Evolutionary conservation across 768 basidiomycete species (phyloP), one percentile per base, ranked within the genome.

Genomic region (Gloeostereum incarnatum): DNA sequence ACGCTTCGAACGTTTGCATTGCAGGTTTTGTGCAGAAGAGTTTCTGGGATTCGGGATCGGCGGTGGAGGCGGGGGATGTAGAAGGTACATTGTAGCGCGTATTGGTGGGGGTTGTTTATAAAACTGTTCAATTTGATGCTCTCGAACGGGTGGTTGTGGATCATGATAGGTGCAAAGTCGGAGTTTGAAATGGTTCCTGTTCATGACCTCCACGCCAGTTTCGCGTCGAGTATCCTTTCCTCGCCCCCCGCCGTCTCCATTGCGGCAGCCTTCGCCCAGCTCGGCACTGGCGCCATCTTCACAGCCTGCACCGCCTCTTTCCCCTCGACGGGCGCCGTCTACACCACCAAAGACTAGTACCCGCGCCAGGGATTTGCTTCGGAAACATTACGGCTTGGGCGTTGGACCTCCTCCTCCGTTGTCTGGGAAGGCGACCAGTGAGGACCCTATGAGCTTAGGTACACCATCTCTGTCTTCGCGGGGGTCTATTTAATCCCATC

Each of bases 391-490:
- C 68, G 87, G 88, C 4, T 59, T 93, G 19, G 83, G 79, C 13
- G 61, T 85, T n/a, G 80, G 78, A 0, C 75, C 75, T 22, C 88
- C 85, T 9, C 66, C 72, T 3, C 72, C 84, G 16, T 49, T 66
- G 1, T 65, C 70, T 2, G 75, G 75, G 21, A 71, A 69, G 27
- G 62, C 60, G 22, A 66, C 68, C 38, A n/a, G n/a, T n/a, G n/a
- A n/a, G n/a, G 88, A 90, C 54, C 83, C 86, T 10, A 85, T 89
- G 83, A 84, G 87, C 49, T 61, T 91, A 41, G 84, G 86, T 77
- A 48, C 42, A 10, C 13, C 41, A 41, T 27, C 4, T 27, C 19
- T 18, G 13, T 19, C 18, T n/a, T 23, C 5, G 20, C 11, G n/a
- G 6, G 22, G 38, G n/a, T 8, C 21, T 27, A 20, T 23, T 27